Conservation (phyloP, 768 basidiomycete genomes). For the Boletus reticulatus region DNA sequence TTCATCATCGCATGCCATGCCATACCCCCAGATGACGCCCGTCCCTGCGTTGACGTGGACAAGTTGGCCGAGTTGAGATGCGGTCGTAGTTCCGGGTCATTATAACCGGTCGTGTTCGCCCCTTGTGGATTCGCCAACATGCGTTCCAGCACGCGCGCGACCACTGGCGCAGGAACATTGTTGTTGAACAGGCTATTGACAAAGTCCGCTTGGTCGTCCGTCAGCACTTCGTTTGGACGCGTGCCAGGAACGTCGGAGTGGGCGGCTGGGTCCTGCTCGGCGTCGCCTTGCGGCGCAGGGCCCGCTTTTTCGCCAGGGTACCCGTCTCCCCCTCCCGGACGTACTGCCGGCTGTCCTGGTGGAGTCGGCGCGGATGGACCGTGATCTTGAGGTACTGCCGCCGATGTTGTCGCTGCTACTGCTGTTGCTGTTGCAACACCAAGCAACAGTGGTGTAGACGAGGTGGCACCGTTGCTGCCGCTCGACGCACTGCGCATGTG, state of each 20-base stretch:
- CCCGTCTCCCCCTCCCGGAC: not conserved
- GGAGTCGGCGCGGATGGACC: not conserved
- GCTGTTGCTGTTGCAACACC: not conserved
- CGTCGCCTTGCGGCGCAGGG: not conserved
- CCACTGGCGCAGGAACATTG: slow-evolving; percentile 25
- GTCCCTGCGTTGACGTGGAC: not conserved
- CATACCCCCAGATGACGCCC: not conserved
- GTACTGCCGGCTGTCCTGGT: not conserved
- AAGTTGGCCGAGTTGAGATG: not conserved
- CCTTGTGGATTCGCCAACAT: slow-evolving; percentile 22
- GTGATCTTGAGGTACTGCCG: not conserved
- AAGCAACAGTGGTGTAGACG: not conserved
- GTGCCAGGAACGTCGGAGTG: not conserved
- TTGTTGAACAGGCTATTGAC: slow-evolving; percentile 24
- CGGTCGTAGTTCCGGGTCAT: slow-evolving; percentile 14
- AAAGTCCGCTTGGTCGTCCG: slow-evolving; percentile 26
- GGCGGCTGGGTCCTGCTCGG: not conserved
- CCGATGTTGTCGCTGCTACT: not conserved
- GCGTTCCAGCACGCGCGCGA: slow-evolving; percentile 26
- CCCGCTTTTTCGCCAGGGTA: slow-evolving; percentile 17
- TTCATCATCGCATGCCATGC: slow-evolving; percentile 40
- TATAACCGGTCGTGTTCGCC: slow-evolving; percentile 5
- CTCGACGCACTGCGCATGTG: not conserved
- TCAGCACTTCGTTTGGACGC: slow-evolving; percentile 2
- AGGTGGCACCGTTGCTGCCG: not conserved